Base-by-base conservation (phyloP, 768 basidiomycete genomes). In the Mycena alexandri region DNA sequence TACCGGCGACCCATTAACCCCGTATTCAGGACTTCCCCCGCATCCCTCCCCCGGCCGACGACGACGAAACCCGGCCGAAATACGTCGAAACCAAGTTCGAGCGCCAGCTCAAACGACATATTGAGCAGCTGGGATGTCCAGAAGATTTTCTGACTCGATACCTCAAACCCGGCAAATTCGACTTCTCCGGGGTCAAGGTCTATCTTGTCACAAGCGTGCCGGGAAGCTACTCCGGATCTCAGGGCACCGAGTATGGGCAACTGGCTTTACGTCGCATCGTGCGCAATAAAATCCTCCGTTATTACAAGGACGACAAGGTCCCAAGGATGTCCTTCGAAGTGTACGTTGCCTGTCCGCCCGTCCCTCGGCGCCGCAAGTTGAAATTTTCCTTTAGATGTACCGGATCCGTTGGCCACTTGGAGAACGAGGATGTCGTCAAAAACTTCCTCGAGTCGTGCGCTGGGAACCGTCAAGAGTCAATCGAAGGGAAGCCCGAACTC, bases 371-470 rank as follows among this genome's bases (percentile, higher is more conserved):
- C 17, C 5, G 25, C 17, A 13, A 16, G 19, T 16, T 5, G 29
- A n/a, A 21, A n/a, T 21, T 25, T 34, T 17, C 43, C 14, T 51
- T 2, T 19, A 65, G 63, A 0, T 65, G 63, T 10, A 50, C 53
- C 9, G 63, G 63, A 1, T 65, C 63, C 5, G 46, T 65, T 11
- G 63, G 63, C 1, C 48, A 44, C 33, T 56, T 65, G n/a, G 50
- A 65, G 3, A 50, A 5, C 2, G 21, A 50, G 17, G 63, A 17
- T 9, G 12, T 65, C 9, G 48, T 65, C 7, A 65, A 52, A n/a
- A 65, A 34, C 33, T 43, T 65, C 29, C 48, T 65, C 3, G 56
- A 65, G 13, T 59, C 63, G 38, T 65, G 63, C 22, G 48, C 63
- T 19, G 56, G 63, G 2, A 34, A 50, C 21, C 56, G 19, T 2